These are phyloP conservation scores for Kluyveromyces aestuarii DNA, from an alignment of 805 yeast genomes.

Conservation along the genomic window DNA sequence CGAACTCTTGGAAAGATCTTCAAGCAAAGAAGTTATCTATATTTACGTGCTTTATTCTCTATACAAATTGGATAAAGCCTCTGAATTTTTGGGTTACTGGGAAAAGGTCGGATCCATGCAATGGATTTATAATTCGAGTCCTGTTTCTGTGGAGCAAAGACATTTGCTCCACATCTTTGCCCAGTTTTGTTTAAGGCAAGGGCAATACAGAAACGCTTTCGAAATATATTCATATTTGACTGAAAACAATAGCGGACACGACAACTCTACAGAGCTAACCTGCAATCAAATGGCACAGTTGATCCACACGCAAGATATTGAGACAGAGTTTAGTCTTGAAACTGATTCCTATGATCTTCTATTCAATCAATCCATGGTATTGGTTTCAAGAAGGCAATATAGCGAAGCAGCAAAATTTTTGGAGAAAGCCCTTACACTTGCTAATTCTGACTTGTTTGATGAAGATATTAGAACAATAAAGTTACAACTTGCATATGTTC, in stretches of 20 bases:
- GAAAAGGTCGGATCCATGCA: neutral
- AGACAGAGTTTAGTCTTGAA: constrained; percentile 5
- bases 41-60: constrained; percentile 15
- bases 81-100: constrained; percentile 20
- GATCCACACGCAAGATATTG: constrained; percentile 33
- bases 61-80: constrained; percentile 42
- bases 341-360: constrained; percentile 46
- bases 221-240: constrained; percentile 42
- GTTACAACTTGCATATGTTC: constrained; percentile 50
- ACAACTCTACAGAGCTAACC: constrained; percentile 43
- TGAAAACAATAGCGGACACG: constrained; percentile 27
- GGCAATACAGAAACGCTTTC: constrained; percentile 42
- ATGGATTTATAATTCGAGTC: constrained; percentile 1
- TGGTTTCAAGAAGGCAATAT: constrained; percentile 36
- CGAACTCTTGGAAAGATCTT: neutral
- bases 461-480: constrained; percentile 54
- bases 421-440: constrained; percentile 35
- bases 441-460: constrained; percentile 32
- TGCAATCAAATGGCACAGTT: constrained; percentile 65
- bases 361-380: constrained; percentile 56
- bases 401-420: constrained; percentile 35
- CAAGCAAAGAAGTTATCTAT: neutral
- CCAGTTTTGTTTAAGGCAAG: constrained; percentile 43
- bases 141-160: constrained; percentile 15
- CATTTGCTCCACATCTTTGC: constrained; percentile 44